A percentile compares a stretch with the other conserved stretches of the same genome.
Evolutionary conservation across 768 basidiomycete species (phyloP).

Genomic region (Kwoniella newhampshirensis): DNA sequence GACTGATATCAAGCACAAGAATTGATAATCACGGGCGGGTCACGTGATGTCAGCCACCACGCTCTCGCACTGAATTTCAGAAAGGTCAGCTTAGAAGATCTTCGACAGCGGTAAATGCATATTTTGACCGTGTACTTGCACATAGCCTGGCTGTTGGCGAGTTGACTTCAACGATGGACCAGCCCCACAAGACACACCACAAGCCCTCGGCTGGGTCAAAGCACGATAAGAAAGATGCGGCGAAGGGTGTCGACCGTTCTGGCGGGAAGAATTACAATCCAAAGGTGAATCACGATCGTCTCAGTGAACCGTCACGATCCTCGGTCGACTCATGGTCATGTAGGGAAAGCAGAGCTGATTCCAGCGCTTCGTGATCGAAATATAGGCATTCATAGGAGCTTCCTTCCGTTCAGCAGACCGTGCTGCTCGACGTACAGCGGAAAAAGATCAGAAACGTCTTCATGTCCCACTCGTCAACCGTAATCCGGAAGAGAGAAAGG

Average conservation of each 20-base stretch:
- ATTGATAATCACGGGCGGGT: background rate
- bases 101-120: background rate
- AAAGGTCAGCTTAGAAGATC: background rate
- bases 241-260: constrained; percentile 66
- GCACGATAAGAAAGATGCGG: constrained; percentile 68
- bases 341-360: background rate
- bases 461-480: constrained; percentile 95
- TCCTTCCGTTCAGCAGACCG: constrained; percentile 85
- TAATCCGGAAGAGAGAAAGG: constrained; percentile 64
- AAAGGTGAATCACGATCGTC: constrained; percentile 62
- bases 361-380: constrained; percentile 10
- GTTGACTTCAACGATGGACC: constrained; percentile 55
- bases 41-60: background rate
- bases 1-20: background rate
- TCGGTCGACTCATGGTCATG: no score
- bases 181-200: constrained; percentile 78
- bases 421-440: constrained; percentile 84
- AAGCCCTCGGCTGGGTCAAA: constrained; percentile 70
- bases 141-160: background rate
- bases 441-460: constrained; percentile 87
- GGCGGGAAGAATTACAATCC: constrained; percentile 81
- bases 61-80: constrained; percentile 1
- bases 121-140: background rate
- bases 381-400: constrained; percentile 82
- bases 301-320: no score